Conservation (phyloP, 495 filamentous ascomycete genomes). For the Penicillium malachiteum region DNA sequence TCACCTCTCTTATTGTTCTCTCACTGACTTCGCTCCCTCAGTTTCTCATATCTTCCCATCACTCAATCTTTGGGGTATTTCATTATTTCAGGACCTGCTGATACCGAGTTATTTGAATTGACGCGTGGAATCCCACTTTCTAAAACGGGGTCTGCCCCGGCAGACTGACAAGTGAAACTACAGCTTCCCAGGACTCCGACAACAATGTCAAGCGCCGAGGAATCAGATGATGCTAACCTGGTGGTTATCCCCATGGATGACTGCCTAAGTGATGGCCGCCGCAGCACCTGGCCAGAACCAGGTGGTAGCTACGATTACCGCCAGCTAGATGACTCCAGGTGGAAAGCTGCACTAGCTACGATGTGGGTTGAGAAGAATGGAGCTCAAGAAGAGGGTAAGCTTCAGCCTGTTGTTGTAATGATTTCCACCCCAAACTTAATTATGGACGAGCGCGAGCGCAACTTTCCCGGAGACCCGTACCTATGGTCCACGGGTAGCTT, state of each 20-base stretch:
- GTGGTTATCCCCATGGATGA: conserved; percentile 33
- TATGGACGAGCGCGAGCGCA: no score
- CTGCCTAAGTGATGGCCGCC: conserved; percentile 34
- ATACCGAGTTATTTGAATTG: no score
- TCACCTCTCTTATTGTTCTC: not conserved
- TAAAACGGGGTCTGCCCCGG: not conserved
- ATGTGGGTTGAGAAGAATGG: conserved; percentile 39
- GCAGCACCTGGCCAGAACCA: conserved; percentile 32
- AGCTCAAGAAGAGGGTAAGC: conserved; percentile 33
- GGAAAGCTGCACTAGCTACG: conserved; percentile 33
- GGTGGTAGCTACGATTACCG: conserved; percentile 9
- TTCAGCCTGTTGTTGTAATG: not conserved
- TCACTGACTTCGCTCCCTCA: not conserved
- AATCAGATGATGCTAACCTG: conserved; percentile 18
- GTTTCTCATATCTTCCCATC: not conserved
- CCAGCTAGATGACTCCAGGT: conserved; percentile 25
- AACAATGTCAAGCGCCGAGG: not conserved
- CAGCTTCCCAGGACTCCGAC: not conserved
- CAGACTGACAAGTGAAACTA: no score
- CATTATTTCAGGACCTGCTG: no score
- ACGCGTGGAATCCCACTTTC: not conserved
- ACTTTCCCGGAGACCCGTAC: no score
- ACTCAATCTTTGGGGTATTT: not conserved
- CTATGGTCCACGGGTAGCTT: no score
- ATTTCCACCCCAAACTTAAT: no score